Evolutionary conservation across 805 yeast species (phyloP).

Genomic region (Pichia gijzeniarum): DNA sequence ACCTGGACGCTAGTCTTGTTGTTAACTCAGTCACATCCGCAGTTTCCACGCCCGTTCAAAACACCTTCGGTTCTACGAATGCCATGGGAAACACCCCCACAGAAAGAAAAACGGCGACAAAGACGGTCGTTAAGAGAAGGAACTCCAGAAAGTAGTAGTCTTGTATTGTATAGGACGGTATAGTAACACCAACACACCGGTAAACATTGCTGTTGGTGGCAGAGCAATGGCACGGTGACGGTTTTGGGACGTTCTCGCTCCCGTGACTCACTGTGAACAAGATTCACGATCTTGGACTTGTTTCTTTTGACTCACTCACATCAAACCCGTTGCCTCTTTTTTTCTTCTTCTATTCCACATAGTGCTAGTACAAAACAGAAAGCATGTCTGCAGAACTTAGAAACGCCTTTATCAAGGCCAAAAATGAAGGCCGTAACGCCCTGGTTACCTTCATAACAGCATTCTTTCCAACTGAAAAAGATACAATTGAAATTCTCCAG

Average conservation of each 20-base stretch:
- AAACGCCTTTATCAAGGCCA: slow-evolving; percentile 30
- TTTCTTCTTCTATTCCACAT: neutral
- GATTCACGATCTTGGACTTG: neutral
- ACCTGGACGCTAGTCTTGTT: neutral
- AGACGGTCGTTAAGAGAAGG: neutral
- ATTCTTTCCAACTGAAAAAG: slow-evolving; percentile 84
- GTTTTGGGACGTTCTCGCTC: neutral
- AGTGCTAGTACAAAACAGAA: neutral
- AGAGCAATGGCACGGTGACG: neutral
- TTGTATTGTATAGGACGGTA: too few species aligned
- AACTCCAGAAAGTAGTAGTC: too few species aligned
- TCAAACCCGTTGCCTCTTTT: neutral
- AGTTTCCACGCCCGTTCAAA: neutral
- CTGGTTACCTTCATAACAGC: slow-evolving; percentile 91
- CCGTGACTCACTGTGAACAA: neutral
- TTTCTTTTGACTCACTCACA: too few species aligned
- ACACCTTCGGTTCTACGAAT: neutral
- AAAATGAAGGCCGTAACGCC: slow-evolving; percentile 60
- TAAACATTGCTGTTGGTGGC: too few species aligned
- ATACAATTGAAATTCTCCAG: slow-evolving; percentile 77
- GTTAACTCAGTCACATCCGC: neutral
- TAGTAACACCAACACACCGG: too few species aligned
- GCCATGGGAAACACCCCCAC: neutral
- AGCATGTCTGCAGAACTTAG: slow-evolving; percentile 30
- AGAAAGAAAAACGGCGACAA: neutral